phyloP scores from a whole-genome alignment of 23 red algal genomes.

The Gracilaria gracilis region DNA sequence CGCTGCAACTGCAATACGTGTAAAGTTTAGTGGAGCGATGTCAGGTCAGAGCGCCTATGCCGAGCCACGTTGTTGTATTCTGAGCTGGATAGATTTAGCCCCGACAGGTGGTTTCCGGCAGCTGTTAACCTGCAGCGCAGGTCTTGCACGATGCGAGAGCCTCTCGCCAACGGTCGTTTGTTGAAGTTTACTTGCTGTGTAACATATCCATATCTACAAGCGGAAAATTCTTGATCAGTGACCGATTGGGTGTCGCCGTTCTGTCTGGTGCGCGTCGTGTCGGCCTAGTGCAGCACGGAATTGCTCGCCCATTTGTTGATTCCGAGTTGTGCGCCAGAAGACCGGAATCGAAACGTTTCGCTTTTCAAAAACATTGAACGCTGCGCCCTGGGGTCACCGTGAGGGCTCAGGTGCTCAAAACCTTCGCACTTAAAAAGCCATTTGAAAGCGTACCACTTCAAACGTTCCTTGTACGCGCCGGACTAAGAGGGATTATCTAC shows the following conservation, averaged over 20 bases:
- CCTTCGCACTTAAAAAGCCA: neutral
- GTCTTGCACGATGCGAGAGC: too few species aligned
- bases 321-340: neutral
- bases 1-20: too few species aligned
- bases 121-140: too few species aligned
- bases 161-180: neutral
- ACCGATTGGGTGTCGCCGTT: neutral
- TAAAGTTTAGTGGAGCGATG: too few species aligned
- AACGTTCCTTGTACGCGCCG: neutral
- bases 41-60: too few species aligned
- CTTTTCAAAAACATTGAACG: conserved; percentile 19
- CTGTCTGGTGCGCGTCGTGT: neutral
- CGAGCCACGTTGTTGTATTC: too few species aligned
- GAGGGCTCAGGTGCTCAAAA: neutral
- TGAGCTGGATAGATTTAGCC: too few species aligned
- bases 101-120: too few species aligned
- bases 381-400: neutral
- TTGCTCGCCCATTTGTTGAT: neutral
- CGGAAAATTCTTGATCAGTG: neutral
- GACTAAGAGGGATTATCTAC: neutral
- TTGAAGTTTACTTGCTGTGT: too few species aligned
- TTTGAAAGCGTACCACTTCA: neutral
- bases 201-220: too few species aligned
- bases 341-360: conserved; percentile 3
- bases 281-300: neutral